Conservation (phyloP, 148 eudicot species). For the Spergularia marina region DNA sequence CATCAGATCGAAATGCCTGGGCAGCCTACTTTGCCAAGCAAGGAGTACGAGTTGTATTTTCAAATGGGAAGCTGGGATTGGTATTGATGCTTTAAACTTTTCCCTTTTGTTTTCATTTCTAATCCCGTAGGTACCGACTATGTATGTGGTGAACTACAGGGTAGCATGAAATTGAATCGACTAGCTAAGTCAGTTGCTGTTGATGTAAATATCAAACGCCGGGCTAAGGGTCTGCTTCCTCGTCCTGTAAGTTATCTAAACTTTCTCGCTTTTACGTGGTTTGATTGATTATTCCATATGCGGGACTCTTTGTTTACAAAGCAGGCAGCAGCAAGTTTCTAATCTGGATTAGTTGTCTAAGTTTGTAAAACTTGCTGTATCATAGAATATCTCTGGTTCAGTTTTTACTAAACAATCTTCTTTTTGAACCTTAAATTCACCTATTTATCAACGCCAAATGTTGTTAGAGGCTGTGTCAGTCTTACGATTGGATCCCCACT, state of each 20-base stretch:
- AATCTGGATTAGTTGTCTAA: not conserved
- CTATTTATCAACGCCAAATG: constrained; percentile 1
- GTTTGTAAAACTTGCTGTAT: no score
- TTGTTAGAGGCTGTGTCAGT: not conserved
- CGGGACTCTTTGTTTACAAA: not conserved
- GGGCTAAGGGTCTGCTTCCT: constrained; percentile 84
- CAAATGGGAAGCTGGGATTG: constrained; percentile 93
- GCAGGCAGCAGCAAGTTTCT: not conserved
- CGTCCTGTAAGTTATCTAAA: constrained; percentile 64
- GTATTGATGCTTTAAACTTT: constrained; percentile 33
- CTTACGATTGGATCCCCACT: not conserved
- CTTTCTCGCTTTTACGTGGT: not conserved
- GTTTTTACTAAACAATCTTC: not conserved
- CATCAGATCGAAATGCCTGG: constrained; percentile 92
- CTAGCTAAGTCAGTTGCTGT: constrained; percentile 78
- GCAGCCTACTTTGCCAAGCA: constrained; percentile 78
- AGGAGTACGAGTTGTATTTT: constrained; percentile 79
- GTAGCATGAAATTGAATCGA: constrained; percentile 81
- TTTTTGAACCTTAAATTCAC: not conserved
- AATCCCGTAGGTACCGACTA: constrained; percentile 3
- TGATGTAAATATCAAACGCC: constrained; percentile 83
- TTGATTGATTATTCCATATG: constrained; percentile 1
- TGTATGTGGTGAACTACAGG: constrained; percentile 48
- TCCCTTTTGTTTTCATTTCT: constrained; percentile 10
- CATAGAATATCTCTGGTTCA: no score